Base-by-base conservation (phyloP, 2,329 filamentous ascomycete species). In the Blastomyces silverae region DNA sequence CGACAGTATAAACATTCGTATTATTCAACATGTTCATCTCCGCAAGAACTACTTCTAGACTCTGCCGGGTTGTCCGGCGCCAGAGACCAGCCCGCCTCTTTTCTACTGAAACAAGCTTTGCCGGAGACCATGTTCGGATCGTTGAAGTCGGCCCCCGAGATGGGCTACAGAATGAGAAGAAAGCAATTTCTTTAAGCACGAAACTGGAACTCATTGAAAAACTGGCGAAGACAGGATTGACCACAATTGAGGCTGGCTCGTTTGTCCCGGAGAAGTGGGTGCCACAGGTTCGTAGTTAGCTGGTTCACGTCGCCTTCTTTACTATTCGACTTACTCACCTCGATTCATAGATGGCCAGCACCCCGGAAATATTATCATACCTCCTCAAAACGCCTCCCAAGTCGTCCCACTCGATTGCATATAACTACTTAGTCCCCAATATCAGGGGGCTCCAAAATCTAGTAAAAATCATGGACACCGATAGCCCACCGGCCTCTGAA, bases 391-490 rank as follows among this genome's bases (percentile, higher is more conserved):
- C 75, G 7, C 80, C 83, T 7, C 84, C 84, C 1, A 70, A 76
- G 62, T 80, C 84, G 3, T 71, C 79, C 17, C 73, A 79, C 61
- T 78, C 81, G 2, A 82, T 88, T 62, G 84, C 83, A 60, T 88
- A 87, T 74, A 87, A 88, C 75, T 88, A 85, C 77, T 83, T 88
- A 5, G 81, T 87, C 0, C 86, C 86, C 0, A 88, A 88, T 67
- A 80, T 82, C 69, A 84, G 82, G 74, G 86, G 86, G 17, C 75
- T 88, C 2, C 83, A 87, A 67, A 84, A 81, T 70, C 82, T 86
- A 64, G 78, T 87, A 68, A 81, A 82, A 64, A 75, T 81, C 50
- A 82, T 84, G 77, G 76, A 82, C 50, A 70, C 76, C 3, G 74
- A 76, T 57, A 74, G 73, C 6, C 70, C 72, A n/a, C 70, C 76